Conservation (phyloP, 2,329 filamentous ascomycete species). For the Aureobasidium pullulans region DNA sequence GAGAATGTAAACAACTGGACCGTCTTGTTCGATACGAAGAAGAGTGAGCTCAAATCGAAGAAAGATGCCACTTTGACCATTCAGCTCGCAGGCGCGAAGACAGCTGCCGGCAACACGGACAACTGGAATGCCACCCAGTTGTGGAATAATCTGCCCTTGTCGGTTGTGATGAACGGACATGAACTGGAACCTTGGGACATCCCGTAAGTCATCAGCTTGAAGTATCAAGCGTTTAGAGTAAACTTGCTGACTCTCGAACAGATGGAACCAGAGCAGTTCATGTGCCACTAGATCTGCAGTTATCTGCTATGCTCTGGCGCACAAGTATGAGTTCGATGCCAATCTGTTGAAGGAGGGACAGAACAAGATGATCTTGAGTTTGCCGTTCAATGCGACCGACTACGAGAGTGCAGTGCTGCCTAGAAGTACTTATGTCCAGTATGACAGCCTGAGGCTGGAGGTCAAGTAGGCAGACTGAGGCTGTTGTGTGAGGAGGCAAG, state of each 20-base stretch:
- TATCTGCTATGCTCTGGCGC: slow-evolving; percentile 53
- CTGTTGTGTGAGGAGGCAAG: neutral
- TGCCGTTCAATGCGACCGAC: slow-evolving; percentile 54
- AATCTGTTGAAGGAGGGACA: slow-evolving; percentile 42
- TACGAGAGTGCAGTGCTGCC: slow-evolving; percentile 52
- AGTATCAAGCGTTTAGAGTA: neutral
- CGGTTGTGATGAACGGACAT: slow-evolving; percentile 41
- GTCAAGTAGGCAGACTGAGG: slow-evolving; percentile 23
- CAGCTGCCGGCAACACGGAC: slow-evolving; percentile 55
- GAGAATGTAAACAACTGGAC: slow-evolving; percentile 54
- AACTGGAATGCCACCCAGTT: slow-evolving; percentile 47
- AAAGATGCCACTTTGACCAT: slow-evolving; percentile 53
- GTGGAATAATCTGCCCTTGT: slow-evolving; percentile 47
- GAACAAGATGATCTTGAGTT: slow-evolving; percentile 50
- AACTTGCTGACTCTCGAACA: slow-evolving; percentile 18
- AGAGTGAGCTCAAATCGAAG: slow-evolving; percentile 31
- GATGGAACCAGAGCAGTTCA: slow-evolving; percentile 50
- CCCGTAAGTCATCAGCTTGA: slow-evolving; percentile 35
- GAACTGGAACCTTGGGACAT: slow-evolving; percentile 48
- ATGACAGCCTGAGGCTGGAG: slow-evolving; percentile 57
- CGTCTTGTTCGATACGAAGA: slow-evolving; percentile 44
- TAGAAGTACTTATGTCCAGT: slow-evolving; percentile 54
- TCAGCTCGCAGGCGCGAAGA: slow-evolving; percentile 57
- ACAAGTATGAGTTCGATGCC: slow-evolving; percentile 53
- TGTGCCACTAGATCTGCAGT: slow-evolving; percentile 55